Evolutionary conservation across 2,329 filamentous ascomycete species (phyloP), one percentile per base, ranked within the genome.

Genomic region (Verticillium albo-atrum): DNA sequence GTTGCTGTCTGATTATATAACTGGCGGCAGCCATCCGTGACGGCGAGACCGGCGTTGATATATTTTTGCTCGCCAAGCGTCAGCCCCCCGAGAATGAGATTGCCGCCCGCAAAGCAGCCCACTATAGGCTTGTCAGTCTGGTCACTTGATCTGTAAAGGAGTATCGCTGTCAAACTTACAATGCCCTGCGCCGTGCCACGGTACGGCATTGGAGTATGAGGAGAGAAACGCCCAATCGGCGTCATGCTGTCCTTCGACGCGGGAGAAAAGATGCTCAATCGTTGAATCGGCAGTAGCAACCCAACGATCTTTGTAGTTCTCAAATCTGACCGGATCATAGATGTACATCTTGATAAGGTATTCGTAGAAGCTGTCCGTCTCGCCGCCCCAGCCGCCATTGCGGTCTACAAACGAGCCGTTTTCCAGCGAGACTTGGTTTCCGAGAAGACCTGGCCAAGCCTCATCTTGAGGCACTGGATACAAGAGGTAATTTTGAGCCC

Each of bases 281-380:
- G 87, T 87, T 6, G 89, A 92, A 65, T 96, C 87, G 57, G 87
- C 89, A 2, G 91, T 91, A 1, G 80, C 70, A 50, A 91, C 75
- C 91, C 91, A 97, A 54, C 86, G 85, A 63, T 93, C 88, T 67
- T 81, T 86, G 75, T 94, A 92, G 3, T 72, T 62, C 2, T 68
- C 73, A 67, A 90, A 96, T 3, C 85, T 80, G 6, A 71, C 66
- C 0, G 85, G 79, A 68, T 94, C 89, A 71, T 96, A 96, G 58
- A 94, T 74, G 67, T 88, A 96, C 90, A 95, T 94, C 78, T 96
- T 96, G 72, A 96, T 88, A 32, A 96, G 82, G 68, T 96, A 96
- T 74, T 96, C 91, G 75, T 96, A 96, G 75, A 89, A 96, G 51
- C 87, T 91, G 72, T 96, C 91, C 30, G 83, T 83, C 6, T 89